Percentiles rank a stretch among this genome's conserved stretches.
phyloP scores from a whole-genome alignment of 2,329 filamentous ascomycete genomes.

The Aspergillus fumigatus region DNA sequence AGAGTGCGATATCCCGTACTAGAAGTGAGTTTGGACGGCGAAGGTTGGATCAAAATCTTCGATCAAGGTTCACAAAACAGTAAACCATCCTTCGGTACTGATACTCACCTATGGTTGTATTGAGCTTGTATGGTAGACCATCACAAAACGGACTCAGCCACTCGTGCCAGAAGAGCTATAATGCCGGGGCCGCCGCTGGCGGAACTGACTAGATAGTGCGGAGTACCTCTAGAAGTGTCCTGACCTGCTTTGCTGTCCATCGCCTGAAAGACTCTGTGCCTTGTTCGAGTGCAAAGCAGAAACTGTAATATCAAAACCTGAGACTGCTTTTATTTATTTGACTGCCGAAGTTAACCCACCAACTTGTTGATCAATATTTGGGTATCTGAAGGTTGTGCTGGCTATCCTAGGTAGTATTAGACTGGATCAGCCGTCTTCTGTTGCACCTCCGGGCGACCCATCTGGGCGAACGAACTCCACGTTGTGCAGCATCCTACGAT shows the following conservation, averaged over 20 bases:
- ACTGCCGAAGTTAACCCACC: background rate
- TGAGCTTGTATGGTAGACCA: background rate
- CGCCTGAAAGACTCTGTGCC: background rate
- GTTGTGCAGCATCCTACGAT: conserved; percentile 10
- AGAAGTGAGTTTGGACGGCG: background rate
- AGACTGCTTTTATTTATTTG: background rate
- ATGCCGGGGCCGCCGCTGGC: too few species aligned
- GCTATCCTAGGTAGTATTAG: background rate
- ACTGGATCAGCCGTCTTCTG: conserved; percentile 18
- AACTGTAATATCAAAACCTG: background rate
- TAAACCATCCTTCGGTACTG: background rate
- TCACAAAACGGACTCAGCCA: conserved; percentile 1
- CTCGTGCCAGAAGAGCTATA: background rate
- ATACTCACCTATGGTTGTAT: background rate
- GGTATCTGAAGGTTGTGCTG: background rate
- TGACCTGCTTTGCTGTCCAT: background rate
- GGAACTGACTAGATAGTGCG: background rate
- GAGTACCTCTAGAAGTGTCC: background rate
- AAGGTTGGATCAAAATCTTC: background rate
- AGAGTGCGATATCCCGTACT: background rate
- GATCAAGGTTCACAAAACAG: background rate
- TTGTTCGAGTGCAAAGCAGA: background rate
- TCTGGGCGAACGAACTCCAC: conserved; percentile 12
- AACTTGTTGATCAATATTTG: background rate
- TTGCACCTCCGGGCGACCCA: conserved; percentile 22